A percentile compares a stretch with the other conserved stretches of the same genome.
These are phyloP conservation scores for Penicillium polonicum DNA, from an alignment of 2,329 filamentous ascomycete genomes.

Conservation along the genomic window DNA sequence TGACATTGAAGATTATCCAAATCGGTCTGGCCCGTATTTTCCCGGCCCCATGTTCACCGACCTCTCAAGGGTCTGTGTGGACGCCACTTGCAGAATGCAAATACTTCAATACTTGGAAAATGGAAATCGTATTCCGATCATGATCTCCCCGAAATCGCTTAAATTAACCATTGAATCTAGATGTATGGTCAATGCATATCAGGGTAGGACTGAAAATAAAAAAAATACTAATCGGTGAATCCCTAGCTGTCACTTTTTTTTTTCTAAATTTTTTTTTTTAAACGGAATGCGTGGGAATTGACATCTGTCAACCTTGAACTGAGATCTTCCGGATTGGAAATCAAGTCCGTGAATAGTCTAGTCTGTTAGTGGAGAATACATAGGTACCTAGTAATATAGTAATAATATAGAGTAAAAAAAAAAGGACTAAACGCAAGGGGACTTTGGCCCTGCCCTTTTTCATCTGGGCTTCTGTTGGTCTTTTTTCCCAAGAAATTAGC, in stretches of 20 bases:
- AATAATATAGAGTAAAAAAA: background rate
- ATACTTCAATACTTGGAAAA: background rate
- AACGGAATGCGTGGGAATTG: background rate
- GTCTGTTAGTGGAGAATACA: background rate
- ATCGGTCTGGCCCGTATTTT: constrained; percentile 16
- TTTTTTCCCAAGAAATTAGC: background rate
- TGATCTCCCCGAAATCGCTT: background rate
- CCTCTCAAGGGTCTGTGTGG: constrained; percentile 14
- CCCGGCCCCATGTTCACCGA: constrained; percentile 16
- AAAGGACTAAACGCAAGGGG: constrained; percentile 4
- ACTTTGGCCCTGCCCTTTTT: background rate
- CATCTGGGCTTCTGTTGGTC: background rate
- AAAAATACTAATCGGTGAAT: background rate
- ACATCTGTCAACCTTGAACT: constrained; percentile 5
- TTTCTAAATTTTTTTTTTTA: background rate
- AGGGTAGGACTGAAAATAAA: background rate
- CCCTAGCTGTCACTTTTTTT: background rate
- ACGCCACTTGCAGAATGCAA: constrained; percentile 5
- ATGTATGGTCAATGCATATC: constrained; percentile 5
- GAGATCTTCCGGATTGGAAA: background rate
- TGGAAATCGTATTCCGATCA: constrained; percentile 6
- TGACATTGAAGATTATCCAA: background rate
- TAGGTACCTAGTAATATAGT: background rate
- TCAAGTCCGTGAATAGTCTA: background rate
- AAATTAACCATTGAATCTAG: background rate